phyloP scores from a whole-genome alignment of 441 rosid species.

The Arabidopsis lyrata region DNA sequence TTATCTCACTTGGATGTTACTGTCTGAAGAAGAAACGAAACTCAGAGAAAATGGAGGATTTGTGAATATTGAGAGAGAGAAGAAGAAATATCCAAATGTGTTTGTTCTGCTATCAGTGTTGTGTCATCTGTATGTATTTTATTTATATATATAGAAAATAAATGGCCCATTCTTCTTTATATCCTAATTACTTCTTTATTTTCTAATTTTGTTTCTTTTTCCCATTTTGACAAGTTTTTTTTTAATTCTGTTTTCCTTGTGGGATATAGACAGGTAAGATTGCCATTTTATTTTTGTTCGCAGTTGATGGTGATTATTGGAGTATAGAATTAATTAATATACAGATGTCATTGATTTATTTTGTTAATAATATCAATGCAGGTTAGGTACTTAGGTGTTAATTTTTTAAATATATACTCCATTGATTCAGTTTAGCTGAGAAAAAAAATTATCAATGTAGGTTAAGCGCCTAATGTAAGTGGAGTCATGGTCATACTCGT shows the following conservation, averaged over 20 bases:
- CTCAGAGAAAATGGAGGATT: not conserved
- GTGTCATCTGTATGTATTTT: conserved; percentile 4
- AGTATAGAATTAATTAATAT: not conserved
- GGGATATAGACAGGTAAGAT: conserved; percentile 26
- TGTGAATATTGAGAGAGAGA: not conserved
- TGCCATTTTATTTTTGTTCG: conserved; percentile 16
- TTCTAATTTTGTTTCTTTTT: conserved; percentile 6
- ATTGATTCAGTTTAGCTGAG: not conserved
- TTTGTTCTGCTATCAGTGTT: conserved; percentile 22
- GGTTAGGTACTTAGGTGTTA: not conserved
- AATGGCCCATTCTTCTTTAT: conserved; percentile 5
- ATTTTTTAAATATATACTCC: not conserved
- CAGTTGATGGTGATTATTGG: conserved; percentile 1
- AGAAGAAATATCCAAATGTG: conserved; percentile 15
- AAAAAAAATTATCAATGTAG: not conserved
- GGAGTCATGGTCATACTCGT: not conserved
- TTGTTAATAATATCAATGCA: not conserved
- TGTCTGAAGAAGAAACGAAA: conserved; percentile 24
- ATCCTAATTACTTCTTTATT: not conserved
- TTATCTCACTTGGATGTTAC: conserved; percentile 11
- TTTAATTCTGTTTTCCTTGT: conserved; percentile 25
- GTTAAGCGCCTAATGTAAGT: not conserved
- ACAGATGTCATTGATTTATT: not conserved
- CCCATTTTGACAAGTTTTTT: not conserved
- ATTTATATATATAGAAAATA: conserved; percentile 3